Evolutionary conservation across 805 yeast species (phyloP), one percentile per base, ranked within the genome.

Genomic region (Scheffersomyces amazonensis): DNA sequence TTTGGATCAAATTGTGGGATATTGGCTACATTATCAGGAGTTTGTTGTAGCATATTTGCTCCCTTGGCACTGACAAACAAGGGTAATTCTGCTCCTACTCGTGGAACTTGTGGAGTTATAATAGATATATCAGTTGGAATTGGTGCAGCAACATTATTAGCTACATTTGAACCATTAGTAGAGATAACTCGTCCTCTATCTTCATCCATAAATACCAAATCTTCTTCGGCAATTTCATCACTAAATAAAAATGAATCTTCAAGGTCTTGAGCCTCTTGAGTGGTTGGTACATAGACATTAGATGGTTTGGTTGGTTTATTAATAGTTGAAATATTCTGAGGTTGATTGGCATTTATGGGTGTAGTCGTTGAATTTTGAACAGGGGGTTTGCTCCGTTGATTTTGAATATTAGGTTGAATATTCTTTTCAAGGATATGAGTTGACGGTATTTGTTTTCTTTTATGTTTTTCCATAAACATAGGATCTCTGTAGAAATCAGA

Each of bases 51-150:
- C 8, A 72, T 62, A 24, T 75, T 76, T 0, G 89, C 89, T 8
- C 75, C 76, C 46, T 76, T 76, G 1, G 89, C 87, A 37, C 81
- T 75, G 28, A 81, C 82, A 62, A 83, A 83, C 2, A 73, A 55
- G 2, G 49, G 39, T 6, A 30, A 36, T 36, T 32, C 29, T 8
- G 27, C 25, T 13, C 29, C 35, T 9, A 18, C 31, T n/a, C 17
- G 16, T 23, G 24, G 8, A 17, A 22, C 12, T 15, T 6, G 10
- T 25, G 39, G 18, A 12, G 32, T n/a, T 20, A 7, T 6, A 7
- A 20, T 20, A 7, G 23, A 20, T 20, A 10, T 10, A 6, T 20
- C 10, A 7, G 22, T n/a, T 31, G 22, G 23, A 3, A 9, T 13
- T 16, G 12, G 11, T 6, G 22, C 27, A 16, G 17, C 36, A 28